phyloP scores from a whole-genome alignment of 768 basidiomycete genomes.

The Tricholoma terreum region DNA sequence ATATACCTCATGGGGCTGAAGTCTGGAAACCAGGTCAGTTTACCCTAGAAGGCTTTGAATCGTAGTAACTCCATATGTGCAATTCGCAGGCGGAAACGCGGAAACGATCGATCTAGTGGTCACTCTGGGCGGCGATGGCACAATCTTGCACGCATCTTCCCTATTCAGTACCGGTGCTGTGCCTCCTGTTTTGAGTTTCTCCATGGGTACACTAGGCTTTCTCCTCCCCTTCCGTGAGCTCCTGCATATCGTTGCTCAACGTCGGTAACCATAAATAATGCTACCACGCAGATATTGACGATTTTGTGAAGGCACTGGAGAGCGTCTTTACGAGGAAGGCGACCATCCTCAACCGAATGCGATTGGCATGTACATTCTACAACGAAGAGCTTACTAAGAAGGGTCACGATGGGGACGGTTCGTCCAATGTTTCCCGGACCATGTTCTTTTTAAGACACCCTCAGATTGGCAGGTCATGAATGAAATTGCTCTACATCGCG shows the following conservation, averaged over 20 bases:
- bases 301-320: slow-evolving; percentile 76
- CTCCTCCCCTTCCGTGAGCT: slow-evolving; percentile 88
- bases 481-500: slow-evolving; percentile 90
- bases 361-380: slow-evolving; percentile 78
- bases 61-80: background rate
- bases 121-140: slow-evolving; percentile 93
- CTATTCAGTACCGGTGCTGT: slow-evolving; percentile 89
- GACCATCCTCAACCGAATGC: slow-evolving; percentile 86
- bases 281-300: slow-evolving; percentile 70
- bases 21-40: slow-evolving; percentile 63
- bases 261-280: background rate
- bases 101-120: slow-evolving; percentile 81
- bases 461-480: slow-evolving; percentile 97
- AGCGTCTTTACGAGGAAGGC: slow-evolving; percentile 78
- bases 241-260: background rate
- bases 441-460: slow-evolving; percentile 4
- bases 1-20: slow-evolving; percentile 61
- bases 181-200: slow-evolving; percentile 88
- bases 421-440: slow-evolving; percentile 12
- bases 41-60: background rate
- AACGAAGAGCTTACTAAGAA: slow-evolving; percentile 57
- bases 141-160: slow-evolving; percentile 90
- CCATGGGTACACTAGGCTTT: slow-evolving; percentile 92
- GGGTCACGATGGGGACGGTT: slow-evolving; percentile 57
- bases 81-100: slow-evolving; percentile 40